Evolutionary conservation across 2,329 filamentous ascomycete species (phyloP).

Genomic region (Colletotrichum tofieldiae): DNA sequence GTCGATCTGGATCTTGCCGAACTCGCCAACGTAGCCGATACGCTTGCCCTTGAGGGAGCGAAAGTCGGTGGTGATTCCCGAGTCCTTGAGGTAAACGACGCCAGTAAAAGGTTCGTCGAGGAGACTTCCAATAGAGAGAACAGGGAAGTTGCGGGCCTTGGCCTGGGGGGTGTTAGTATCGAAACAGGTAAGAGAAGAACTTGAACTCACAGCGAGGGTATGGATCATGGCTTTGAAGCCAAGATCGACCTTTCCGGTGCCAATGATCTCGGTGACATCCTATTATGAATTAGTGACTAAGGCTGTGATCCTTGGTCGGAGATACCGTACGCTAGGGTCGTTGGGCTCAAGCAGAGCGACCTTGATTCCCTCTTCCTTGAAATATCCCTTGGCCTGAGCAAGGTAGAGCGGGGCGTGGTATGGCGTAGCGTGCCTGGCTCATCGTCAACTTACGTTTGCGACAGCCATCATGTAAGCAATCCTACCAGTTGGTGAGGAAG

Average conservation of each 20-base stretch:
- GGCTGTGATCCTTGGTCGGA: fast-evolving
- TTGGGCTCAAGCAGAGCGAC: conserved; percentile 83
- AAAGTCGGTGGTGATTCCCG: conserved; percentile 83
- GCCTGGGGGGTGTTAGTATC: conserved; percentile 61
- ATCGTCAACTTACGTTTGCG: conserved; percentile 28
- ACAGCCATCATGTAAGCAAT: conserved; percentile 15
- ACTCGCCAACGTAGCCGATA: conserved; percentile 86
- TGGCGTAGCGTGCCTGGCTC: conserved; percentile 80
- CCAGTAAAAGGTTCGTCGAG: conserved; percentile 87
- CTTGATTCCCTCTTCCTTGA: conserved; percentile 82
- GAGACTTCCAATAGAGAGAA: conserved; percentile 80
- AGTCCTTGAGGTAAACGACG: conserved; percentile 82
- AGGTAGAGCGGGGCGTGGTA: conserved; percentile 86
- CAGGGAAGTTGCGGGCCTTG: conserved; percentile 82
- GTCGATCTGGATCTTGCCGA: conserved; percentile 88
- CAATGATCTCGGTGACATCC: conserved; percentile 88
- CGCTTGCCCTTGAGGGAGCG: conserved; percentile 81
- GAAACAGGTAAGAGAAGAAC: fast-evolving
- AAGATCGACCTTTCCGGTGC: conserved; percentile 81
- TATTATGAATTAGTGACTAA: conserved; percentile 47
- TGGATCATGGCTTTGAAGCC: conserved; percentile 91
- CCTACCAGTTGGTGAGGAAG: conserved; percentile 87
- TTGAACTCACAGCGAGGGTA: conserved; percentile 74
- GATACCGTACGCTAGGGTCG: conserved; percentile 75
- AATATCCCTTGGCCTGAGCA: conserved; percentile 83